Evolutionary conservation across 345 rosid species (phyloP), one percentile per base, ranked within the genome.

Genomic region (Gossypium anomalum): DNA sequence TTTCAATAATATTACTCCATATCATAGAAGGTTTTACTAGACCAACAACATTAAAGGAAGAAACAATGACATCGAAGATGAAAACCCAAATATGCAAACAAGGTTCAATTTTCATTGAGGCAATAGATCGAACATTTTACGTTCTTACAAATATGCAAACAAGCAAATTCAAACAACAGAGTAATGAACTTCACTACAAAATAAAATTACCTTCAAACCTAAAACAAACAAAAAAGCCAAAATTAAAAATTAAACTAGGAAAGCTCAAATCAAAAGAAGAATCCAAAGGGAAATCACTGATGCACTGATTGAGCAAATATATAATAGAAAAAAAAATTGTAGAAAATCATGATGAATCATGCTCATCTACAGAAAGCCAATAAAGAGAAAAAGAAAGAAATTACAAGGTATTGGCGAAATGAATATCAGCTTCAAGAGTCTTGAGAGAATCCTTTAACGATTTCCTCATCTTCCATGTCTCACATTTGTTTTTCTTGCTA

Each of bases 71-170:
- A 7, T 8, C 34, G 1, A 29, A 29, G 34, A 29, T 29, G 34
- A 29, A 29, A 29, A 29, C 34, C 34, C 34, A 29, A 29, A 29
- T 29, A 29, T 29, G 4, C 29, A 44, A 47, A 22, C 23, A 9
- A 44, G 3, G 17, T 69, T 11, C 25, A 60, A 22, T 47, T 73
- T 25, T 60, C 59, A 47, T 11, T 60, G 68, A 58, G 67, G 67
- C 57, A 73, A 60, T 27, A 27, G 7, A 45, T 73, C 76, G 3
- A 73, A 60, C 76, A 60, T 2, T 47, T 45, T 59, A 45, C 44
- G 1, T 45, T 1, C 74, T 7, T 8, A 61, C 10, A 27, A 27
- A 15, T 29, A 67, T 13, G n/a, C 2, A 67, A 13, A 67, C 29
- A 23, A 55, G 22, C 14, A 55, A 71, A 53, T 70, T 34, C 48